Evolutionary conservation across 1,284 basidiomycete species (phyloP).

Genomic region (Boletus sp.): DNA sequence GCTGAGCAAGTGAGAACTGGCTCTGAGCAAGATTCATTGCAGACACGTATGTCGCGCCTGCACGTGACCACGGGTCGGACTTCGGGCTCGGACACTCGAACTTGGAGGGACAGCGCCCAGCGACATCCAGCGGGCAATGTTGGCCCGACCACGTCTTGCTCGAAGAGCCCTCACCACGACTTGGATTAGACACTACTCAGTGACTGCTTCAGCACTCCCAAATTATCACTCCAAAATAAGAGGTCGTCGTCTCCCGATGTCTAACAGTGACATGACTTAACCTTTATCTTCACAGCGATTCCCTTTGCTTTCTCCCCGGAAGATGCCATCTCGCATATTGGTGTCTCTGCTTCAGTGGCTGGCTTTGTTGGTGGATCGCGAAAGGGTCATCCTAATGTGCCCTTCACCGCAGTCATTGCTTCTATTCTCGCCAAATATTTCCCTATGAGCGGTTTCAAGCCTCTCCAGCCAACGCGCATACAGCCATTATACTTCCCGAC

Average conservation of each 20-base stretch:
- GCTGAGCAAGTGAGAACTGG: not conserved
- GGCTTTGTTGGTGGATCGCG: constrained; percentile 17
- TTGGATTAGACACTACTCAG: constrained; percentile 19
- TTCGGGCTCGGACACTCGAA: too few relatives aligned
- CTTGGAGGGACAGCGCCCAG: too few relatives aligned
- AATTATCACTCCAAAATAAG: constrained; percentile 42
- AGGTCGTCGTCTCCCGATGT: constrained; percentile 31
- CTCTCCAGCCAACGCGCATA: constrained; percentile 31
- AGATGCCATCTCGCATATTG: constrained; percentile 32
- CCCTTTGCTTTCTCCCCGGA: constrained; percentile 37
- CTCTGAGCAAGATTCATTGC: constrained; percentile 2
- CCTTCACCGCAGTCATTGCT: constrained; percentile 13
- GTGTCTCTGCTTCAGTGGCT: constrained; percentile 17
- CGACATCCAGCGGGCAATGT: constrained; percentile 18
- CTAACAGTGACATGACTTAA: constrained; percentile 2
- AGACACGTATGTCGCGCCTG: constrained; percentile 31
- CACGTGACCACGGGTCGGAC: constrained; percentile 30
- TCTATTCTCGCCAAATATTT: constrained; percentile 32
- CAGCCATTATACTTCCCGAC: constrained; percentile 55
- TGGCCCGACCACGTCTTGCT: constrained; percentile 10
- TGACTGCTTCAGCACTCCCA: constrained; percentile 10
- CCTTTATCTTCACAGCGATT: constrained; percentile 30
- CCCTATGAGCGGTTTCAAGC: constrained; percentile 24
- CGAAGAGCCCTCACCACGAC: constrained; percentile 1
- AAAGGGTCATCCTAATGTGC: constrained; percentile 16